These are phyloP conservation scores for Incumbomyces lentus DNA, from an alignment of 2,329 filamentous ascomycete genomes.

Conservation along the genomic window DNA sequence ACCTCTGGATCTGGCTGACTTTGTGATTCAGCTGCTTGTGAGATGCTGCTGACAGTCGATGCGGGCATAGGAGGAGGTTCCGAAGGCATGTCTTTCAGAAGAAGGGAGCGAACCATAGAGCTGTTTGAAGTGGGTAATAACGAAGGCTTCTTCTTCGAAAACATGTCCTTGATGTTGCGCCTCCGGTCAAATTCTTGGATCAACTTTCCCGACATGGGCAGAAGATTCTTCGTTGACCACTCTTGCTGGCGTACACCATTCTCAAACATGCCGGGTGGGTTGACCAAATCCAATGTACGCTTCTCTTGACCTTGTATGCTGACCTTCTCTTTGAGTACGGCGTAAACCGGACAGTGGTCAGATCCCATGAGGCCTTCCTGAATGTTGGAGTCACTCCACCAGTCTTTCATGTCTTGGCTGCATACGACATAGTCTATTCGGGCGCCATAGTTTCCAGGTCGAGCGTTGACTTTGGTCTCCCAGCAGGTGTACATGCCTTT, in stretches of 20 bases:
- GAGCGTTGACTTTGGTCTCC: conserved; percentile 89
- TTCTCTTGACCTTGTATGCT: conserved; percentile 38
- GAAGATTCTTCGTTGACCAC: conserved; percentile 55
- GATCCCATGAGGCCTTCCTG: conserved; percentile 90
- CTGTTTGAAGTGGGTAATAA: conserved; percentile 4
- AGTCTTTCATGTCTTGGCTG: conserved; percentile 64
- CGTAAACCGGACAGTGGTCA: conserved; percentile 92
- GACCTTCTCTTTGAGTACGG: conserved; percentile 57
- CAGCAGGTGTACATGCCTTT: conserved; percentile 94
- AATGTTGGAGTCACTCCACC: conserved; percentile 74
- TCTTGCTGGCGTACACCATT: conserved; percentile 55
- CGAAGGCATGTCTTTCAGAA: too few relatives aligned
- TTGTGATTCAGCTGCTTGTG: background rate
- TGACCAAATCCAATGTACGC: conserved; percentile 63
- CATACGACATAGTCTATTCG: conserved; percentile 92
- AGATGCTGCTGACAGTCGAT: too few relatives aligned
- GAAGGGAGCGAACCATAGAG: conserved; percentile 1
- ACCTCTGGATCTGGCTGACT: too few relatives aligned
- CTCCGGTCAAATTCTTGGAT: conserved; percentile 82
- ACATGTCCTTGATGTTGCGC: conserved; percentile 88
- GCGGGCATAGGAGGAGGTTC: too few relatives aligned
- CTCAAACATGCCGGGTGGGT: conserved; percentile 60
- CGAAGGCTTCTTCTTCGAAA: conserved; percentile 47
- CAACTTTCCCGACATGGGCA: conserved; percentile 68
- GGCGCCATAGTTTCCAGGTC: conserved; percentile 87